phyloP scores from a whole-genome alignment of 257 asterid genomes.

The Solanum bulbocastanum region DNA sequence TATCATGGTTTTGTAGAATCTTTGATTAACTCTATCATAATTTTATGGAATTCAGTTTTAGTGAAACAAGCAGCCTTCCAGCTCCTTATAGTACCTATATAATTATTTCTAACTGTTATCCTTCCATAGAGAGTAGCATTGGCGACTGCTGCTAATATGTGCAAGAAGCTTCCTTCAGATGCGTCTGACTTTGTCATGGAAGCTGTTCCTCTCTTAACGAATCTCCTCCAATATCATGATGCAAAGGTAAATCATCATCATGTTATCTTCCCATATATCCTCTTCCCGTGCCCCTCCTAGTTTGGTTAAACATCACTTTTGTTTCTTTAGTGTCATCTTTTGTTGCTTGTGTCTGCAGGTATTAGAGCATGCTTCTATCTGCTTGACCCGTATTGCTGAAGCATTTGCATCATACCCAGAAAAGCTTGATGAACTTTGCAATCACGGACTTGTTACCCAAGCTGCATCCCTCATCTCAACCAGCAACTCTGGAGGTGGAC shows the following conservation, averaged over 20 bases:
- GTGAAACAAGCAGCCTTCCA: background rate
- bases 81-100: background rate
- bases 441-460: constrained; percentile 91
- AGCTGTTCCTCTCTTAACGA: constrained; percentile 95
- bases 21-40: background rate
- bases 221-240: constrained; percentile 96
- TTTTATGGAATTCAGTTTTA: background rate
- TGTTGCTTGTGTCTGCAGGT: constrained; percentile 34
- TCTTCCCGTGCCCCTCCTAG: background rate
- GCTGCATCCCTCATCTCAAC: constrained; percentile 86
- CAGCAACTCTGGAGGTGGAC: constrained; percentile 85
- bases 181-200: constrained; percentile 98
- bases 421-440: constrained; percentile 88
- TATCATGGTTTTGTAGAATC: background rate
- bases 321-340: background rate
- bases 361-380: constrained; percentile 89
- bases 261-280: background rate
- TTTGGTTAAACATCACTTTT: background rate
- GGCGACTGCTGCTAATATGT: constrained; percentile 95
- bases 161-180: constrained; percentile 97
- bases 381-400: constrained; percentile 98
- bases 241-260: constrained; percentile 53
- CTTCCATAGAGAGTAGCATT: constrained; percentile 81
- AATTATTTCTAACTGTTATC: background rate
- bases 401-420: constrained; percentile 94